A percentile compares a stretch with the other conserved stretches of the same genome.
phyloP scores from a whole-genome alignment of 495 filamentous ascomycete species.

The Podospora anserina region DNA sequence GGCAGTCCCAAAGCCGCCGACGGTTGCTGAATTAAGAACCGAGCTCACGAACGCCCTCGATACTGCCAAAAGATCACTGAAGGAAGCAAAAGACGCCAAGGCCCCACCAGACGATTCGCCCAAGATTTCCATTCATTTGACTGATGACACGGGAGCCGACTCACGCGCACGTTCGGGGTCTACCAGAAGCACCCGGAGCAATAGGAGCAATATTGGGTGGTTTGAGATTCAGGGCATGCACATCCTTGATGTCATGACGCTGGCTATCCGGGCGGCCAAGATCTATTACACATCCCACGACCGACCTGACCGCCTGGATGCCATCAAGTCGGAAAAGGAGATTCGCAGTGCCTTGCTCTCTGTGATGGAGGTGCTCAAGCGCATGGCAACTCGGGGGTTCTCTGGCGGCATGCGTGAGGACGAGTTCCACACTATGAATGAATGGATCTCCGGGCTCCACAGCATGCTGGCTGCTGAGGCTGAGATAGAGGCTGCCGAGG shows the following conservation, averaged over 20 bases:
- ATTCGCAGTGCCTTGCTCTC: slow-evolving; percentile 76
- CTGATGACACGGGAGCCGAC: slow-evolving; percentile 8
- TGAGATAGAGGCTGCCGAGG: slow-evolving; percentile 69
- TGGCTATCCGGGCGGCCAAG: slow-evolving; percentile 91
- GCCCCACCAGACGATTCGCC: slow-evolving; percentile 19
- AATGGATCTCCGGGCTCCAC: slow-evolving; percentile 75
- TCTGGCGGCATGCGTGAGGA: slow-evolving; percentile 72
- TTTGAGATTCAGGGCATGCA: slow-evolving; percentile 88
- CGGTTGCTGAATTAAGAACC: slow-evolving; percentile 69
- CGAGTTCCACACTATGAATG: slow-evolving; percentile 66
- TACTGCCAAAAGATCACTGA: slow-evolving; percentile 62
- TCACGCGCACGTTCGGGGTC: slow-evolving; percentile 17
- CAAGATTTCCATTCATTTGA: slow-evolving; percentile 7
- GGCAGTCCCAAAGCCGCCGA: slow-evolving; percentile 80
- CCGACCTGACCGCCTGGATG: slow-evolving; percentile 73
- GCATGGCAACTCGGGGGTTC: slow-evolving; percentile 85
- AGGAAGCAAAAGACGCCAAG: slow-evolving; percentile 39
- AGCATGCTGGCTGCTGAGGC: slow-evolving; percentile 71
- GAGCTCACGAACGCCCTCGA: slow-evolving; percentile 67
- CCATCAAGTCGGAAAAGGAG: slow-evolving; percentile 77
- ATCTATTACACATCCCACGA: slow-evolving; percentile 91
- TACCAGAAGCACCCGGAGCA: slow-evolving; percentile 18
- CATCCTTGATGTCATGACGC: slow-evolving; percentile 83
- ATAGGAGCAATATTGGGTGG: slow-evolving; percentile 52
- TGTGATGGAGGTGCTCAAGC: slow-evolving; percentile 84